Evolutionary conservation across 2,329 filamentous ascomycete genomes (phyloP).

Genomic region (Septoria linicola): DNA sequence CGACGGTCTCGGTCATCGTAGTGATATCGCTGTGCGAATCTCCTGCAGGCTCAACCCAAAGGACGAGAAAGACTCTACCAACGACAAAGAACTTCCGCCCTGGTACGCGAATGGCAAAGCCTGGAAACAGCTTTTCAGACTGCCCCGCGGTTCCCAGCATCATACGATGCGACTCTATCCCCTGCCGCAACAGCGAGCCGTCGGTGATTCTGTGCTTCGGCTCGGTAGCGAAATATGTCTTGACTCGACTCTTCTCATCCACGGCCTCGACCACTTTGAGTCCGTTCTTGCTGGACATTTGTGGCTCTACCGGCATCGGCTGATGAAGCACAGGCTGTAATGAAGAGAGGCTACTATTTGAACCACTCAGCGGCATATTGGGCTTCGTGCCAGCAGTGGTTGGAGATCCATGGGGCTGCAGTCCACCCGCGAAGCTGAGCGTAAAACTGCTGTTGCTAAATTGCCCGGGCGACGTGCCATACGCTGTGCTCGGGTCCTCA

Average conservation of each 20-base stretch:
- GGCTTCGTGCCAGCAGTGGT: too few species aligned
- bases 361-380: too few species aligned
- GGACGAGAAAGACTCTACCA: conserved; percentile 25
- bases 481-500: too few species aligned
- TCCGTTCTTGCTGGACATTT: not conserved
- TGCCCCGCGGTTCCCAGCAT: conserved; percentile 5
- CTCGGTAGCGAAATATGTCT: conserved; percentile 2
- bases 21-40: conserved; percentile 12
- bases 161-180: conserved; percentile 1
- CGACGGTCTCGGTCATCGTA: not conserved
- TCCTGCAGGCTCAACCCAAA: conserved; percentile 29
- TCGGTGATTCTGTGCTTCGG: conserved; percentile 17
- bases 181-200: not conserved
- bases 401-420: too few species aligned
- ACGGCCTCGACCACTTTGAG: not conserved
- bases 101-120: not conserved
- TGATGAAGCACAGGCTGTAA: too few species aligned
- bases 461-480: not conserved
- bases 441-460: not conserved
- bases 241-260: conserved; percentile 8
- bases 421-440: not conserved
- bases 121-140: conserved; percentile 10
- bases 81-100: conserved; percentile 19
- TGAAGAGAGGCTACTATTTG: not conserved
- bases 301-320: not conserved